Conservation (phyloP, 2,329 filamentous ascomycete species). For the Cladosporium sp. region DNA sequence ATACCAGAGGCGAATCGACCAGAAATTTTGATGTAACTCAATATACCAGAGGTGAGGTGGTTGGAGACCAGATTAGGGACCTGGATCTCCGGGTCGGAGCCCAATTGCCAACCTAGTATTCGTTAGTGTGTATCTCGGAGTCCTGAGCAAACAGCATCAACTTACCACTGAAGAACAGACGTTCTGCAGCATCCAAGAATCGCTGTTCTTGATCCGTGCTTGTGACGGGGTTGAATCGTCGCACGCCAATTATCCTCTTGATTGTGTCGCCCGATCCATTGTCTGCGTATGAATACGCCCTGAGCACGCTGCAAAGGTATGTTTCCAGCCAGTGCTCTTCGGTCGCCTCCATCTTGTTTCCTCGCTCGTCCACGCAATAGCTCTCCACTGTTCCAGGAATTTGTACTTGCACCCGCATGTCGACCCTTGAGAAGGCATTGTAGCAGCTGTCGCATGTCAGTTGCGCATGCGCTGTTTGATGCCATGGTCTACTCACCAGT, state of each 20-base stretch:
- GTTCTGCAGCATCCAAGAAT: slow-evolving; percentile 90
- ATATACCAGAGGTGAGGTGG: slow-evolving; percentile 85
- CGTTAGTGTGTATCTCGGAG: slow-evolving; percentile 8
- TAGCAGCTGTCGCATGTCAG: slow-evolving; percentile 64
- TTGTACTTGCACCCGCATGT: slow-evolving; percentile 97
- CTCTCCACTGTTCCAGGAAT: slow-evolving; percentile 95
- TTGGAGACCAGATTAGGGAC: slow-evolving; percentile 96
- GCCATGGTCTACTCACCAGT: slow-evolving; percentile 61
- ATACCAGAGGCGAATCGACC: slow-evolving; percentile 92
- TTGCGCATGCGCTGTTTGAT: background rate
- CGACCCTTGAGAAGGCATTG: slow-evolving; percentile 96
- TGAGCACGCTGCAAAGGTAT: slow-evolving; percentile 88
- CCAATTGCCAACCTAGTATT: slow-evolving; percentile 77
- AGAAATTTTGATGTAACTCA: slow-evolving; percentile 93
- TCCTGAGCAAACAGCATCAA: background rate
- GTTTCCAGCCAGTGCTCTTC: slow-evolving; percentile 97
- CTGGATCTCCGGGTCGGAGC: slow-evolving; percentile 94
- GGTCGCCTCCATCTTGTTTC: slow-evolving; percentile 87
- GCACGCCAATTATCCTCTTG: slow-evolving; percentile 93
- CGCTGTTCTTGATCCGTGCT: slow-evolving; percentile 98
- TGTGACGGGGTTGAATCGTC: slow-evolving; percentile 94
- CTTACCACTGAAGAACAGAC: slow-evolving; percentile 85
- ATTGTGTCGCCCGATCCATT: slow-evolving; percentile 92
- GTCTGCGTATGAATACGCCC: slow-evolving; percentile 95
- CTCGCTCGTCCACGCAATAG: slow-evolving; percentile 95